Evolutionary conservation across 768 basidiomycete species (phyloP).

Genomic region (Phaffia tasmanica): DNA sequence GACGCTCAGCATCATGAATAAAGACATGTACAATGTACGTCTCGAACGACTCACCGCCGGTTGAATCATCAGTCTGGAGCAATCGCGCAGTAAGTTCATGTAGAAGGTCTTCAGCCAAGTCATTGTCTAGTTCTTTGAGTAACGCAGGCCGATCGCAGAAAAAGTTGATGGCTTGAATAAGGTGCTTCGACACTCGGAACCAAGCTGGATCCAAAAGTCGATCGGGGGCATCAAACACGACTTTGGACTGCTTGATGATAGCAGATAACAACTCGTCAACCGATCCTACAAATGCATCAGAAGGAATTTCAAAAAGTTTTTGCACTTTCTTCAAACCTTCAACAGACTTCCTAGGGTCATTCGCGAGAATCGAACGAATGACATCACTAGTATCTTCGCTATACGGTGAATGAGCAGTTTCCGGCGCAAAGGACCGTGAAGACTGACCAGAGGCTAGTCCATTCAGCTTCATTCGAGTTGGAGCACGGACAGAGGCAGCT

Average conservation of each 20-base stretch:
- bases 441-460: neutral
- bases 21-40: too few species aligned
- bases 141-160: constrained; percentile 84
- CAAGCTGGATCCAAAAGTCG: constrained; percentile 5
- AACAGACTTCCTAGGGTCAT: constrained; percentile 71
- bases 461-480: neutral
- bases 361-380: constrained; percentile 80
- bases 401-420: too few species aligned
- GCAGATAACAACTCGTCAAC: constrained; percentile 71
- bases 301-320: constrained; percentile 63
- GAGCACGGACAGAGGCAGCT: constrained; percentile 2
- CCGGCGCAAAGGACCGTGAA: too few species aligned
- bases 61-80: constrained; percentile 73
- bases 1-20: too few species aligned
- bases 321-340: constrained; percentile 91
- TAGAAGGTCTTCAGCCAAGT: constrained; percentile 71
- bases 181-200: constrained; percentile 83
- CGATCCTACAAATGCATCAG: constrained; percentile 68
- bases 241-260: constrained; percentile 45
- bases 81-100: constrained; percentile 84
- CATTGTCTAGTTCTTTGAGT: constrained; percentile 74
- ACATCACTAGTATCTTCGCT: neutral
- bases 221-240: constrained; percentile 12
- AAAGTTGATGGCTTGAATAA: constrained; percentile 89
- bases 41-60: constrained; percentile 2